Conservation (phyloP, 2,329 filamentous ascomycete species). For the Colletotrichum truncatum region DNA sequence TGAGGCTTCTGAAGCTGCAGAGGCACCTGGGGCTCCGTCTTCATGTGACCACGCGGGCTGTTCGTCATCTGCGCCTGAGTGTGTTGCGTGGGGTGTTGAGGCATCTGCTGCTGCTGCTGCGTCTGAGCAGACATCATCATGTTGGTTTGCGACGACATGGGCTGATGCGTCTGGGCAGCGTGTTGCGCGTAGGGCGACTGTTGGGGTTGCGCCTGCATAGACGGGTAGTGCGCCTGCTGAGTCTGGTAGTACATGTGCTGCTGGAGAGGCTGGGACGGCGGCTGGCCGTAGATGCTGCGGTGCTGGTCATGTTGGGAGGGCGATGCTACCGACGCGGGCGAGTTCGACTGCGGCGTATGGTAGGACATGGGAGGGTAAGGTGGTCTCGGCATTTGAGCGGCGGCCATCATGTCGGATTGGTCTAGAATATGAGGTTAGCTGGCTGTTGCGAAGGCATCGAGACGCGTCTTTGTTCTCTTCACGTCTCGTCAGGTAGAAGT, state of each 20-base stretch:
- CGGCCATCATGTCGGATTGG: constrained; percentile 74
- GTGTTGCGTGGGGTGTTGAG: constrained; percentile 61
- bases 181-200: constrained; percentile 70
- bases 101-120: constrained; percentile 34
- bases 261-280: constrained; percentile 80
- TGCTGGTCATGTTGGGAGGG: constrained; percentile 90
- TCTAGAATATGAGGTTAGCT: constrained; percentile 46
- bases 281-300: constrained; percentile 85
- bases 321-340: constrained; percentile 91
- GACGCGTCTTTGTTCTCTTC: constrained; percentile 7
- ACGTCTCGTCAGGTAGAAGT: constrained; percentile 14
- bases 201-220: constrained; percentile 70
- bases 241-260: constrained; percentile 80
- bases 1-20: constrained; percentile 68
- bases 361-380: constrained; percentile 90
- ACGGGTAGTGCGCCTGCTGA: constrained; percentile 69
- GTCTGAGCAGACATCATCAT: constrained; percentile 74
- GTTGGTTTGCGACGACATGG: constrained; percentile 70
- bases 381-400: constrained; percentile 74
- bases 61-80: constrained; percentile 65
- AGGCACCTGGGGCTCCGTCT: constrained; percentile 70
- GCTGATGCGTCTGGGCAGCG: constrained; percentile 60
- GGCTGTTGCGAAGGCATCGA: constrained; percentile 28
- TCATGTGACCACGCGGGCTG: constrained; percentile 65
- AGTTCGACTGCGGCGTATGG: constrained; percentile 94